Evolutionary conservation across 495 filamentous ascomycete species (phyloP).

Genomic region (Penicillium coffeae): DNA sequence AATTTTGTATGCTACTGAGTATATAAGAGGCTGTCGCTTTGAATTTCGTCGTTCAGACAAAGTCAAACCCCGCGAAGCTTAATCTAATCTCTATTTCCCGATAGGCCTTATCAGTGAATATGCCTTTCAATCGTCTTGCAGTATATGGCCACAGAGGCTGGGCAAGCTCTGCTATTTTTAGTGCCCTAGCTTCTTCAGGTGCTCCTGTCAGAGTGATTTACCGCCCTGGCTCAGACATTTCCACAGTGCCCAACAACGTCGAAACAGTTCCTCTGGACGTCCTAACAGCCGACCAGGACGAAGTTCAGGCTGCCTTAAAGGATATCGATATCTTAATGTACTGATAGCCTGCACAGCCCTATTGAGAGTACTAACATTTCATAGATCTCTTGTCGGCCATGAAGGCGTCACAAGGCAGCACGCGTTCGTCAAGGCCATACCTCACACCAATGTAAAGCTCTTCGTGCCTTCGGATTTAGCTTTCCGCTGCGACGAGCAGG

Average conservation of each 20-base stretch:
- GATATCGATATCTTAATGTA: conserved; percentile 26
- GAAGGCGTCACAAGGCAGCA: conserved; percentile 11
- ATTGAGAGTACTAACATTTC: conserved; percentile 1
- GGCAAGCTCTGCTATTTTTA: conserved; percentile 15
- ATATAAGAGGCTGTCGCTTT: too few species aligned
- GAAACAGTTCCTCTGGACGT: conserved; percentile 13
- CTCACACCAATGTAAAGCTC: conserved; percentile 18
- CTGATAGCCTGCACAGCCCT: neutral
- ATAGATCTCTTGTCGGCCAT: conserved; percentile 20
- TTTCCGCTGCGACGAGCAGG: conserved; percentile 13
- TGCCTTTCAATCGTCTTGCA: conserved; percentile 21
- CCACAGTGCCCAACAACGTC: conserved; percentile 7
- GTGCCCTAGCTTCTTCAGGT: conserved; percentile 12
- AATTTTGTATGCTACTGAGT: too few species aligned
- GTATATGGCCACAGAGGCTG: conserved; percentile 24
- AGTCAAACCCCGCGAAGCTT: too few species aligned
- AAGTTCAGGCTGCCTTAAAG: conserved; percentile 8
- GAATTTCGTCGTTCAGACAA: too few species aligned
- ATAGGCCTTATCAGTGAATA: too few species aligned
- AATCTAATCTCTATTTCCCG: too few species aligned
- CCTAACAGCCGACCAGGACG: conserved; percentile 11
- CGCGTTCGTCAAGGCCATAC: conserved; percentile 17
- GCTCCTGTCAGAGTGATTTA: conserved; percentile 17
- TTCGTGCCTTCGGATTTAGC: conserved; percentile 20
- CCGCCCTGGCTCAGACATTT: conserved; percentile 14